phyloP scores from a whole-genome alignment of 2,329 filamentous ascomycete species.

The Didymella arachidicola region DNA sequence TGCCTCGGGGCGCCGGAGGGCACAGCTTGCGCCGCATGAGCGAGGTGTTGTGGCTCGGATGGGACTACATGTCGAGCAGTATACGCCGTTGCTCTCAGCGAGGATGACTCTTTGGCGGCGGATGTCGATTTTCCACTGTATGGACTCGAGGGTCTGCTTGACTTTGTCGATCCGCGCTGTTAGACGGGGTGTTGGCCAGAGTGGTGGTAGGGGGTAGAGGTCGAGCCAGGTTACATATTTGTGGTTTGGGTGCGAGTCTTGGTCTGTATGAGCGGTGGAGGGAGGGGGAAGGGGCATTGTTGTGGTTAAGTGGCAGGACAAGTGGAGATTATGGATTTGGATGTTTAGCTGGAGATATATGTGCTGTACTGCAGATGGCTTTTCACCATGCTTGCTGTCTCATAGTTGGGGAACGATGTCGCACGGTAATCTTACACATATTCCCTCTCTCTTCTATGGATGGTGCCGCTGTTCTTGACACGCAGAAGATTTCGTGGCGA shows the following conservation, averaged over 20 bases:
- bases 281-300: background rate
- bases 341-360: background rate
- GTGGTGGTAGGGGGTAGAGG: background rate
- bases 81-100: background rate
- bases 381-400: background rate
- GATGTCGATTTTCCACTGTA: background rate
- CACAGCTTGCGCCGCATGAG: background rate
- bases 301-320: background rate
- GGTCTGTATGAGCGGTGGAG: background rate
- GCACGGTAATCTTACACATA: background rate
- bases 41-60: background rate
- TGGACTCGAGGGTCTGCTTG: background rate
- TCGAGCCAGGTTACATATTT: background rate
- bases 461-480: background rate
- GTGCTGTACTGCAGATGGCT: background rate
- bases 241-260: background rate
- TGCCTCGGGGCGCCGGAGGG: background rate
- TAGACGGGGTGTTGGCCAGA: background rate
- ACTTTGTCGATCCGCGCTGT: background rate
- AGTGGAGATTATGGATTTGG: background rate
- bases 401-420: background rate
- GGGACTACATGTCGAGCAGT: background rate
- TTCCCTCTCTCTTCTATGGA: background rate
- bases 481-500: background rate
- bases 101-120: background rate